phyloP scores from a whole-genome alignment of 305 asterid genomes.

The Rubia occidens region DNA sequence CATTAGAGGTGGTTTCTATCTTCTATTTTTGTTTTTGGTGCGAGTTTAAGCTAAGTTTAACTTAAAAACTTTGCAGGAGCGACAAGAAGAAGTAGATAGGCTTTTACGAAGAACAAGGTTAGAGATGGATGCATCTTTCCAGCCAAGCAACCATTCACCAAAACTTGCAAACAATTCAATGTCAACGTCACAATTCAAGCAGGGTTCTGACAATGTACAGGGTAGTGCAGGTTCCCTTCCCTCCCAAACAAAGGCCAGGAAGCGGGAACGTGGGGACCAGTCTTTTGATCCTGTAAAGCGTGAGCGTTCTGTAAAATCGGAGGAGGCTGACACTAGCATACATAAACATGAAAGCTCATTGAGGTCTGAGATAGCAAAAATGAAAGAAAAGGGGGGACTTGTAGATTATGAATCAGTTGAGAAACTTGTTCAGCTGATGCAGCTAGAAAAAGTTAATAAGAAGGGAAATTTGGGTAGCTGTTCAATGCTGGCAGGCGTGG shows the following conservation, averaged over 20 bases:
- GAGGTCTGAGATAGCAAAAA: conserved; percentile 55
- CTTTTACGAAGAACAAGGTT: conserved; percentile 38
- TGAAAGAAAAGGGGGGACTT: conserved; percentile 68
- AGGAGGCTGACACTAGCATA: conserved; percentile 47
- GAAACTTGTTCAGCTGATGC: conserved; percentile 77
- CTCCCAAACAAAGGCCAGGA: conserved; percentile 69
- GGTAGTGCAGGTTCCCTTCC: conserved; percentile 43
- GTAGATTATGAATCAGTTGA: conserved; percentile 76
- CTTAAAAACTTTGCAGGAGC: conserved; percentile 35
- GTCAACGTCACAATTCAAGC: conserved; percentile 44
- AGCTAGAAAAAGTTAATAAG: conserved; percentile 46
- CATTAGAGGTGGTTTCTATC: not conserved
- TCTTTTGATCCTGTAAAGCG: conserved; percentile 53
- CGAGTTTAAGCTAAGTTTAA: not conserved
- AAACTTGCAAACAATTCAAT: conserved; percentile 43
- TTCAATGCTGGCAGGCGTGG: conserved; percentile 61
- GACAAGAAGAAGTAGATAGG: conserved; percentile 56
- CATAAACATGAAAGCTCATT: conserved; percentile 42
- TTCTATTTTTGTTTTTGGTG: not conserved
- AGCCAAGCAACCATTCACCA: conserved; percentile 60
- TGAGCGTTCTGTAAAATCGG: conserved; percentile 45
- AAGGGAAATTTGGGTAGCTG: conserved; percentile 65
- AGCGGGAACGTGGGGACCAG: conserved; percentile 82
- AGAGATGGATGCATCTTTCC: conserved; percentile 58
- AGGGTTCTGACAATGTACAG: conserved; percentile 47